Evolutionary conservation across 495 filamentous ascomycete genomes (phyloP).

Genomic region (Penicillium desertorum): DNA sequence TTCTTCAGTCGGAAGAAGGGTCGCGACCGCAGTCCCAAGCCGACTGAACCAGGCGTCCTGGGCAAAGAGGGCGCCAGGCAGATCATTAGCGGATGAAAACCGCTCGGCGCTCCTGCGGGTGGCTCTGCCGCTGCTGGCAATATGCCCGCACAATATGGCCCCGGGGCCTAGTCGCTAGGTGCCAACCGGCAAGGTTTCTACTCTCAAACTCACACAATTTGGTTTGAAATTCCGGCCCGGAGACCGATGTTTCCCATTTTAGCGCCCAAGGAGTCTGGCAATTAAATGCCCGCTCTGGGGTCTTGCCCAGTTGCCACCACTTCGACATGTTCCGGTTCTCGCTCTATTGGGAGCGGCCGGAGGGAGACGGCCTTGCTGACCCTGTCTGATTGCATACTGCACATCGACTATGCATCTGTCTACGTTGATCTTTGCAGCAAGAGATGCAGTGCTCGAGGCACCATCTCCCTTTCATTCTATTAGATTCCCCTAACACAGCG

Average conservation of each 20-base stretch:
- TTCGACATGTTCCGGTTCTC: constrained; percentile 1
- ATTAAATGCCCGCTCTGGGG: not conserved
- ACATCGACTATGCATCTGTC: constrained; percentile 2
- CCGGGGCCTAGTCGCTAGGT: not conserved
- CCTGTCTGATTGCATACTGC: constrained; percentile 9
- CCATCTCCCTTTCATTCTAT: constrained; percentile 20
- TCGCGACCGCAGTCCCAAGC: constrained; percentile 87
- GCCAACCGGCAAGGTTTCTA: not conserved
- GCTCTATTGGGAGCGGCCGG: not conserved
- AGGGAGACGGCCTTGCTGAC: constrained; percentile 1
- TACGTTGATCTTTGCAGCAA: constrained; percentile 17
- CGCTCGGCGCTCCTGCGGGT: not conserved
- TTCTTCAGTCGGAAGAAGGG: constrained; percentile 89
- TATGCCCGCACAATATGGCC: not conserved
- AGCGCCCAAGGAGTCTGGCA: not conserved
- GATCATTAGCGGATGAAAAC: constrained; percentile 38
- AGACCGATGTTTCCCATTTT: not conserved
- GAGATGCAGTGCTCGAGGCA: constrained; percentile 14
- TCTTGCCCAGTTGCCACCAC: not conserved
- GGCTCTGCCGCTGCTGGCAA: not conserved
- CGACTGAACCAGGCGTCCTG: constrained; percentile 87
- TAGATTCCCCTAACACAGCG: constrained; percentile 36
- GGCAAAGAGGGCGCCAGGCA: constrained; percentile 90
- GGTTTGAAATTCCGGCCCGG: not conserved
- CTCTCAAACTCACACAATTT: not conserved